These are phyloP conservation scores for Mrakiaceae sp. DNA, from an alignment of 1,284 basidiomycete genomes.

Conservation along the genomic window DNA sequence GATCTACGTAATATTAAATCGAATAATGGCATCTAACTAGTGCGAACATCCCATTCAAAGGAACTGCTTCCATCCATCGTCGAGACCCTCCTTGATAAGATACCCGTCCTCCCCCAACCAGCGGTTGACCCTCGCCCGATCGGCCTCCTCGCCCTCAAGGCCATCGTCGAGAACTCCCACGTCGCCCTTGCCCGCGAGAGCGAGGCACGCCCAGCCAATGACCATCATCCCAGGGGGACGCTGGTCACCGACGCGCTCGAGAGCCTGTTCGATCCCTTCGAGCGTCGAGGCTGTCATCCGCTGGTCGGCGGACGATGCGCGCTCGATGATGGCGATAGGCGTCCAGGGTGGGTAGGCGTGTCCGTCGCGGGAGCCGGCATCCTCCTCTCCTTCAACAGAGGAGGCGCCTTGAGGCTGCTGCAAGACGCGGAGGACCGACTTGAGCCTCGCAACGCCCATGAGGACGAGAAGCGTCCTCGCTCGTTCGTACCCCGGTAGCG, in stretches of 20 bases:
- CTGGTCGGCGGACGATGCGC: conserved; percentile 85
- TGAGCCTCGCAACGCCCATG: conserved; percentile 87
- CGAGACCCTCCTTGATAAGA: conserved; percentile 12
- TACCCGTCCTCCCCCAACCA: conserved; percentile 33
- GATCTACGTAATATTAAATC: background rate
- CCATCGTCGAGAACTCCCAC: conserved; percentile 40
- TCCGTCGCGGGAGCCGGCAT: conserved; percentile 37
- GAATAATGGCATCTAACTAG: too few relatives aligned
- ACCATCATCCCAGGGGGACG: conserved; percentile 92
- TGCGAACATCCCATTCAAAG: background rate
- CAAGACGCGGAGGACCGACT: conserved; percentile 58
- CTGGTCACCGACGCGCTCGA: conserved; percentile 70
- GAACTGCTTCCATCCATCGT: conserved; percentile 4
- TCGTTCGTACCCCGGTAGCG: conserved; percentile 75
- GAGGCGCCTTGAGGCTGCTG: conserved; percentile 15
- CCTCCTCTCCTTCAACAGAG: conserved; percentile 16
- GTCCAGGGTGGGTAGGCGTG: conserved; percentile 57
- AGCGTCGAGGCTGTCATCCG: conserved; percentile 72
- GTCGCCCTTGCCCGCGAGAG: conserved; percentile 42
- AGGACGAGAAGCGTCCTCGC: conserved; percentile 68
- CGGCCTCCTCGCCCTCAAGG: conserved; percentile 23
- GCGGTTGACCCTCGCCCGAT: conserved; percentile 26
- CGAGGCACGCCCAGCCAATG: conserved; percentile 69
- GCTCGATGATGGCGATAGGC: conserved; percentile 87
- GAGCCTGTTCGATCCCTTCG: conserved; percentile 53